phyloP scores from a whole-genome alignment of 2,329 filamentous ascomycete genomes.

The Fusarium metavorans region DNA sequence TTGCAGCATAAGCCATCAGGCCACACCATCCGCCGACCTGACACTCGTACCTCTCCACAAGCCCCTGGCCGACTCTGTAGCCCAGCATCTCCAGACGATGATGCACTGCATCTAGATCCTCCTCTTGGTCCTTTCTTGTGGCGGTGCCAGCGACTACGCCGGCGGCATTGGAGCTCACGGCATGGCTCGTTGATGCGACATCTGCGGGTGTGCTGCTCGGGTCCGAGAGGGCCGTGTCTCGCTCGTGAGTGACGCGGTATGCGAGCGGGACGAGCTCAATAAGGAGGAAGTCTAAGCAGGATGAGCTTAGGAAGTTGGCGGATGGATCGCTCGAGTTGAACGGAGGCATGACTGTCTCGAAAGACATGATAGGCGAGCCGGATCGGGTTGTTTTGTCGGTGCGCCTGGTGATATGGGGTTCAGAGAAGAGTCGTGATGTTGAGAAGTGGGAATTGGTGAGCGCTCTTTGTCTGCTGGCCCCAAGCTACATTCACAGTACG shows the following conservation, averaged over 20 bases:
- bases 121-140: conserved; percentile 73
- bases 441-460: background rate
- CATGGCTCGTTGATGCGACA: conserved; percentile 35
- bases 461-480: background rate
- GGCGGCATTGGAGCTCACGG: conserved; percentile 42
- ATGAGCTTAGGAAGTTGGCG: conserved; percentile 82
- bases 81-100: conserved; percentile 86
- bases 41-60: conserved; percentile 80
- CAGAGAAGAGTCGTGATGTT: background rate
- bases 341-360: conserved; percentile 76
- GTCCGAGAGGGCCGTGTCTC: conserved; percentile 64
- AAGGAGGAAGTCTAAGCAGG: conserved; percentile 92
- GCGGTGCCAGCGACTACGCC: conserved; percentile 40
- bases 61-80: conserved; percentile 90
- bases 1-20: conserved; percentile 53
- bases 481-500: background rate
- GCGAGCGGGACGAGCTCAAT: conserved; percentile 97
- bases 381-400: background rate
- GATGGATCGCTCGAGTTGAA: conserved; percentile 80
- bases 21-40: background rate
- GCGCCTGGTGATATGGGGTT: background rate
- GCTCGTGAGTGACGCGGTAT: conserved; percentile 83
- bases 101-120: conserved; percentile 86
- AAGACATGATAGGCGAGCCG: conserved; percentile 68
- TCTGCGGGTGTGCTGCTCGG: conserved; percentile 35